Conservation (phyloP, 768 basidiomycete genomes). For the Clitopilus passeckerianus region DNA sequence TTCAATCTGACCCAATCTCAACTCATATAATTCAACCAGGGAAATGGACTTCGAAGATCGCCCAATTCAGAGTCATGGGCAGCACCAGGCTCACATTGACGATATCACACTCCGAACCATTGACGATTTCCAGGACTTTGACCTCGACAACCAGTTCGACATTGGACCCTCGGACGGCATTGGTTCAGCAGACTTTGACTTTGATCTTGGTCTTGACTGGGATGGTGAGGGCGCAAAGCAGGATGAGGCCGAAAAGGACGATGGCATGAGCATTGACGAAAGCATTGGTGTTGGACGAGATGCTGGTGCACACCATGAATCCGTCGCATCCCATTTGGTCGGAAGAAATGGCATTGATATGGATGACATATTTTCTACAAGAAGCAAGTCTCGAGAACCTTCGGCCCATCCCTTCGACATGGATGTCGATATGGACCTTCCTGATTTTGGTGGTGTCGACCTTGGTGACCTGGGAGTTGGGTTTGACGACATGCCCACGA, state of each 20-base stretch:
- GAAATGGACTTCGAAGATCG: conserved; percentile 75
- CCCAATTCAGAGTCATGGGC: conserved; percentile 59
- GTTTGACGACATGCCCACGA: conserved; percentile 51
- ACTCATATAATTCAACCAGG: conserved; percentile 28
- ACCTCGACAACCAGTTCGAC: conserved; percentile 71
- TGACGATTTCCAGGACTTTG: conserved; percentile 66
- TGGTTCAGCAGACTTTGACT: conserved; percentile 78
- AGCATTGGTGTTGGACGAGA: conserved; percentile 80
- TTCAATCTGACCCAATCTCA: background rate
- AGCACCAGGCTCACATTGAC: conserved; percentile 79
- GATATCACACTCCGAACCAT: conserved; percentile 85
- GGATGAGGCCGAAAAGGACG: conserved; percentile 36
- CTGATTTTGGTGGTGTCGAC: conserved; percentile 59
- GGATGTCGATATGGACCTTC: conserved; percentile 45
- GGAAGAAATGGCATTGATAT: conserved; percentile 38
- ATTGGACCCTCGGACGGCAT: conserved; percentile 79
- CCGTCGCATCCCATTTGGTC: conserved; percentile 59
- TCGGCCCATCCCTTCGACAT: conserved; percentile 64
- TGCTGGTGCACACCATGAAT: conserved; percentile 48
- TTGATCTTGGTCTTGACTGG: conserved; percentile 77
- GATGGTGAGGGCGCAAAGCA: conserved; percentile 48
- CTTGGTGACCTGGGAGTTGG: conserved; percentile 58
- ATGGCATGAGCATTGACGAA: conserved; percentile 48
- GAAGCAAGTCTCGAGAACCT: conserved; percentile 52
- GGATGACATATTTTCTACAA: conserved; percentile 62